These are phyloP conservation scores for Iberis pinnata DNA, from an alignment of 345 rosid species.

Conservation along the genomic window DNA sequence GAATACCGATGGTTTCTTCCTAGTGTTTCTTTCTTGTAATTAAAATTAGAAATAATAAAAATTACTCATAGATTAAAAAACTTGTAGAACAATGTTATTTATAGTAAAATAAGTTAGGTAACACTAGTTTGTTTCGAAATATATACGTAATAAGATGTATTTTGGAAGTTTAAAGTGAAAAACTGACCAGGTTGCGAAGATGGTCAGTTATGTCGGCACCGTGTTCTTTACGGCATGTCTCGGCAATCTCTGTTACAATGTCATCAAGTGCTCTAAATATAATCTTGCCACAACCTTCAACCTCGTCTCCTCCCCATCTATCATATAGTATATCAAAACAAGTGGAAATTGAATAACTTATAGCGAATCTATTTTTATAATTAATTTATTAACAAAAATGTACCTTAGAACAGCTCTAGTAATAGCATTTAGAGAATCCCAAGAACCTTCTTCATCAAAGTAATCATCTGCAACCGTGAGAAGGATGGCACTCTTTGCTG, in stretches of 20 bases:
- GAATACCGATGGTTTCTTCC: no score
- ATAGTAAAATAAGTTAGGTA: no score
- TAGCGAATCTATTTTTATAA: no score
- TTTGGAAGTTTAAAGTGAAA: no score
- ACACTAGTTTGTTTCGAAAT: no score
- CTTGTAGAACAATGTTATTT: no score
- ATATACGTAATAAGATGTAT: no score
- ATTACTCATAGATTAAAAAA: no score
- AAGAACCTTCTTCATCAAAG: constrained; percentile 46
- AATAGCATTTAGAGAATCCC: constrained; percentile 37
- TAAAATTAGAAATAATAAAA: no score
- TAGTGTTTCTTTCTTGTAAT: no score
- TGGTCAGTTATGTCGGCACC: constrained; percentile 33
- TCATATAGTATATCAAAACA: background rate
- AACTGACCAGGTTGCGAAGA: constrained; percentile 36
- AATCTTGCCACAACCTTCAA: constrained; percentile 37
- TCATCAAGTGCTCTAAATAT: constrained; percentile 51
- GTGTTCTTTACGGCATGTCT: constrained; percentile 18
- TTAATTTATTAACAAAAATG: no score
- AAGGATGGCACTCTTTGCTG: constrained; percentile 39
- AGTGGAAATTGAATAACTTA: no score
- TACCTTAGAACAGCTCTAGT: constrained; percentile 47
- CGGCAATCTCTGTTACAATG: constrained; percentile 32
- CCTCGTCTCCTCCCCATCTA: constrained; percentile 50
- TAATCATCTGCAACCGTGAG: constrained; percentile 64